These are phyloP conservation scores for Colletotrichum orchidophilum DNA, from an alignment of 2,329 filamentous ascomycete species.

Conservation along the genomic window DNA sequence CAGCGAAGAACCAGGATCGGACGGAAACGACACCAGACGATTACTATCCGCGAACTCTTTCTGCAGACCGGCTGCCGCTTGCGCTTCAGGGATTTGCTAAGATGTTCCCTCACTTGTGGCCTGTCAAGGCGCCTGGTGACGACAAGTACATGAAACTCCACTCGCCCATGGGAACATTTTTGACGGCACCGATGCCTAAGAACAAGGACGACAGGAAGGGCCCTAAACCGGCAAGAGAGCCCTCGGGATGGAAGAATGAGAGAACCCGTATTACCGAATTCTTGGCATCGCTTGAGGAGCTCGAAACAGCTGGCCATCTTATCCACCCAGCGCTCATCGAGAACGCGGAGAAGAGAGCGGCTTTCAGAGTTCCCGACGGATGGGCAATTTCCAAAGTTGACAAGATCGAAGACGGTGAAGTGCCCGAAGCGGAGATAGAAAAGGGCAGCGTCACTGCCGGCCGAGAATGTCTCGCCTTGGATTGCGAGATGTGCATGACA, in stretches of 20 bases:
- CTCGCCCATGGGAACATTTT: slow-evolving; percentile 86
- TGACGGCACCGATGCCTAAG: slow-evolving; percentile 78
- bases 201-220: slow-evolving; percentile 65
- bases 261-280: slow-evolving; percentile 86
- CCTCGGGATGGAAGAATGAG: slow-evolving; percentile 75
- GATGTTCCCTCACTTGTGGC: slow-evolving; percentile 91
- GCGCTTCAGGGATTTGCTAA: slow-evolving; percentile 75
- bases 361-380: slow-evolving; percentile 68
- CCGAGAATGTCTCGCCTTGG: slow-evolving; percentile 80
- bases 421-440: slow-evolving; percentile 77
- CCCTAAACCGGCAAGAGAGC: slow-evolving; percentile 69
- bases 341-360: slow-evolving; percentile 62
- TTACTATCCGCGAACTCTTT: slow-evolving; percentile 66
- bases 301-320: slow-evolving; percentile 84
- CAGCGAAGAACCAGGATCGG: slow-evolving; percentile 36
- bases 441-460: slow-evolving; percentile 86
- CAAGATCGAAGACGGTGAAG: slow-evolving; percentile 71
- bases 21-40: slow-evolving; percentile 62
- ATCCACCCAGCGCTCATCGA: slow-evolving; percentile 82
- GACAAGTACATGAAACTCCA: slow-evolving; percentile 82
- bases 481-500: slow-evolving; percentile 98
- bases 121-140: slow-evolving; percentile 87
- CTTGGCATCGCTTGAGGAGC: slow-evolving; percentile 75
- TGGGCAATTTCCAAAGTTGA: slow-evolving; percentile 85
- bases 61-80: slow-evolving; percentile 59